phyloP scores from a whole-genome alignment of 208 protist genomes.

The Vickermania ingenoplastis region DNA sequence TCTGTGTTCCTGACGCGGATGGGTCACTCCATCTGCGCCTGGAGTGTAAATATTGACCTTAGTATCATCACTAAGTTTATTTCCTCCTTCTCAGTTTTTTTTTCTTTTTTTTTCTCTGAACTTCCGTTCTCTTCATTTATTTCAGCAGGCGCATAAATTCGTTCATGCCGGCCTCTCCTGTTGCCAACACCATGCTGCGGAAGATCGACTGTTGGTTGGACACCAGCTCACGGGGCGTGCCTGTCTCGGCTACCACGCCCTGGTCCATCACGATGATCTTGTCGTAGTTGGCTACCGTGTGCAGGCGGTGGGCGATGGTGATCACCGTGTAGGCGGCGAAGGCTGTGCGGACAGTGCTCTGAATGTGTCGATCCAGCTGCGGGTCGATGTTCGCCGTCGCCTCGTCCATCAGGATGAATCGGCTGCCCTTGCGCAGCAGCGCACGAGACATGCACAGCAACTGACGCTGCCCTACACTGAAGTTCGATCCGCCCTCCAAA shows the following conservation, averaged over 20 bases:
- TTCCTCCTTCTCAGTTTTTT: too few species aligned
- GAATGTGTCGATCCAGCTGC: conserved; percentile 42
- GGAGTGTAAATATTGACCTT: too few species aligned
- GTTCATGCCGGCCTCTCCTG: conserved; percentile 7
- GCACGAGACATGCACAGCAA: conserved; percentile 65
- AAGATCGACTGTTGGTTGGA: conserved; percentile 14
- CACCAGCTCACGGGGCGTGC: conserved; percentile 19
- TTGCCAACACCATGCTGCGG: conserved; percentile 9
- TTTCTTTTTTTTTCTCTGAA: too few species aligned
- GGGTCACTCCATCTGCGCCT: too few species aligned
- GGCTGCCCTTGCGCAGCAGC: conserved; percentile 38
- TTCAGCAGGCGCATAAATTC: not conserved
- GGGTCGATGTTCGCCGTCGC: conserved; percentile 73
- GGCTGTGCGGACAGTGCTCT: conserved; percentile 35
- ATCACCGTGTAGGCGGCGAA: conserved; percentile 71
- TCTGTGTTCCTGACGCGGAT: too few species aligned
- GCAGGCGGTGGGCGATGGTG: conserved; percentile 72
- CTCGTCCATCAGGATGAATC: conserved; percentile 81
- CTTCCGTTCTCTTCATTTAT: too few species aligned
- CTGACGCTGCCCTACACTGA: conserved; percentile 70
- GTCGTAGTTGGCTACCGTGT: conserved; percentile 61
- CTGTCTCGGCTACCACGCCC: conserved; percentile 20
- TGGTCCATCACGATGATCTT: conserved; percentile 45
- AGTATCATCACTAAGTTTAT: too few species aligned
- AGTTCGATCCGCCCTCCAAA: conserved; percentile 48